Evolutionary conservation across 2,329 filamentous ascomycete genomes (phyloP).

Genomic region (Aspergillus brasiliensis): DNA sequence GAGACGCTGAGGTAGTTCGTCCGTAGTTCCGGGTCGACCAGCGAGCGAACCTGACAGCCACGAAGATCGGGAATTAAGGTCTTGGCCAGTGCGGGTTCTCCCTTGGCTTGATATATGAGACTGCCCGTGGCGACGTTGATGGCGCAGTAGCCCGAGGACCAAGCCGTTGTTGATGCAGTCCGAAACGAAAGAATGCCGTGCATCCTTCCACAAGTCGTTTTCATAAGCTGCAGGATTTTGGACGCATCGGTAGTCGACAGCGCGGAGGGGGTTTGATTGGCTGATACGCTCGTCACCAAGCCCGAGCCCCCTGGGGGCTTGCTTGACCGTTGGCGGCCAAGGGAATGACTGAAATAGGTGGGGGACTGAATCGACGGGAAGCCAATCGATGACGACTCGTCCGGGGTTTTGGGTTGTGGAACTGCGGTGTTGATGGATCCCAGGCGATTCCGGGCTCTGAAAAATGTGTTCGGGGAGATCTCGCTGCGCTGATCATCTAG

Average conservation of each 20-base stretch:
- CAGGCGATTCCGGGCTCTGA: slow-evolving; percentile 39
- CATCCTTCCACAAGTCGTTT: slow-evolving; percentile 55
- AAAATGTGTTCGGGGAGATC: slow-evolving; percentile 34
- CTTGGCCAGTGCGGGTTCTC: slow-evolving; percentile 50
- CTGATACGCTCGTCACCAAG: slow-evolving; percentile 28
- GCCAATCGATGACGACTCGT: slow-evolving; percentile 49
- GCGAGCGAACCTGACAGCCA: slow-evolving; percentile 52
- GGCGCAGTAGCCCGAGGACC: slow-evolving; percentile 55
- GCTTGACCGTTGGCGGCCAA: slow-evolving; percentile 37
- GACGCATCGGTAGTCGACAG: slow-evolving; percentile 49
- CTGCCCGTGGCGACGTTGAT: slow-evolving; percentile 55
- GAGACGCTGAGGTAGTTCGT: slow-evolving; percentile 52
- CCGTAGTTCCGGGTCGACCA: slow-evolving; percentile 50
- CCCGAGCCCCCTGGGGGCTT: slow-evolving; percentile 34
- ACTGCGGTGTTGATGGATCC: slow-evolving; percentile 44
- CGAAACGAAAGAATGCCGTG: slow-evolving; percentile 56
- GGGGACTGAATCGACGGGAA: slow-evolving; percentile 52
- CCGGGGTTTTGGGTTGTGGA: slow-evolving; percentile 37
- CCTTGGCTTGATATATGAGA: slow-evolving; percentile 54
- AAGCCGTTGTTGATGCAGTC: slow-evolving; percentile 43
- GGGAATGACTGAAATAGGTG: slow-evolving; percentile 35
- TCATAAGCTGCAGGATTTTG: slow-evolving; percentile 55
- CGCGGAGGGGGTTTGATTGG: slow-evolving; percentile 32
- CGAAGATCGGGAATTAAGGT: slow-evolving; percentile 53
- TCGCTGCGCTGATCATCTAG: slow-evolving; percentile 46